Evolutionary conservation across 73 alveolate species (phyloP), one percentile per base, ranked within the genome.

Genomic region (Tetrahymena borealis): DNA sequence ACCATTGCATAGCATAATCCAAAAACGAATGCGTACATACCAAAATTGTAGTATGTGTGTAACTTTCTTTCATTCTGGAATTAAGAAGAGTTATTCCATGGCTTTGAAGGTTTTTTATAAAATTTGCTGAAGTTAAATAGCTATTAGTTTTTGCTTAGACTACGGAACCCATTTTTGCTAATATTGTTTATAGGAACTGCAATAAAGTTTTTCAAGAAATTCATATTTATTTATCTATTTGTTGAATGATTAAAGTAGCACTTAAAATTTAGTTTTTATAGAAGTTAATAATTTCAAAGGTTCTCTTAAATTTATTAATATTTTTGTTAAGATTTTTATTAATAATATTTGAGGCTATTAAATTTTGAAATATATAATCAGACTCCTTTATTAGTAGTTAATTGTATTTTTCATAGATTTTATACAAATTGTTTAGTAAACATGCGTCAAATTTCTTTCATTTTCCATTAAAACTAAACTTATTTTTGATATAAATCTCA

Each of bases 1-100:
- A 93, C 95, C 43, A 92, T 92, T 38, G 93, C 95, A 78, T 40
- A 93, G 15, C 93, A 91, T 40, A 90, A 85, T 39, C 95, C 95
- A 93, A 93, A 93, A 15, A 92, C 93, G 11, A 92, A 79, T 7
- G 93, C 93, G 33, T 93, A 93, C 28, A 93, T 33, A 39, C 95
- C 95, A 39, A 93, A 40, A 32, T 93, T 93, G 39, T 93, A 93
- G 33, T 79, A 92, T 15, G 91, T 77, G 40, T 93, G 93, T 16
- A 79, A 41, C 41, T 92, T 38, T 85, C 95, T 93, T 39, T 85
- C 91, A 79, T 85, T 90, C 40, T 85, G 78, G 35, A 93, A 93
- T 32, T 40, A 85, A 32, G 93, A 10, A 90, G 41, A 36, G 40
- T 79, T n/a, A 28, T 79, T 36, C 91, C 43, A 79, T 24, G 91